Evolutionary conservation across 2,329 filamentous ascomycete species (phyloP), one percentile per base, ranked within the genome.

Genomic region (Paracoccidioides brasiliensis): DNA sequence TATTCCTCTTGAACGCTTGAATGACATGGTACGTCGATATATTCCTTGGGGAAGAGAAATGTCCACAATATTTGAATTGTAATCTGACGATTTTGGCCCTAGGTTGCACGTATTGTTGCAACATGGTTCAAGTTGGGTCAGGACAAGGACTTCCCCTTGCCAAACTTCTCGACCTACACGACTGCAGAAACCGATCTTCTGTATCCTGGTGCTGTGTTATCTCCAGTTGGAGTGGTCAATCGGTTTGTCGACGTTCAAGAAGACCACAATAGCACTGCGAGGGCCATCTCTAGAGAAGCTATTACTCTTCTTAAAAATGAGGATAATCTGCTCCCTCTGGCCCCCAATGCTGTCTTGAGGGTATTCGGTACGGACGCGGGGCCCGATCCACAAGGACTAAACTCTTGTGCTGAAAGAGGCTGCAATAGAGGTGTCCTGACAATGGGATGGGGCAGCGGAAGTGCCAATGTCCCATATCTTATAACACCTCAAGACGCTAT

Each of bases 391-490:
- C 76, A 72, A 59, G 85, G 85, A 0, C 75, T 83, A 43, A 89
- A 89, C 61, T 77, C 79, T 32, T 89, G 85, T 63, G 68, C 69
- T 0, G 82, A 88, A 60, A 79, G 82, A 63, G 82, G 79, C 41
- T 88, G 84, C 67, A 80, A 87, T 64, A 80, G 81, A 57, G 84
- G 83, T 5, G 83, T 83, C 0, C 73, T 90, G 1, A 86, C 81
- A 42, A 88, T 90, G 82, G 82, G 81, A 9, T 91, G 88, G 87
- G 88, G 88, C 3, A 87, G 83, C 3, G 88, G 88, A 55, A 84
- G 81, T 0, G 75, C 85, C 5, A 80, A 85, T 56, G 87, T 87
- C 67, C 85, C 87, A 0, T 88, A 85, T 64, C 74, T 88, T 38
- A 74, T 84, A 59, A 79, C 85, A 1, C 84, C 83, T 0, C 81